These are phyloP conservation scores for Fraxinus cuspidata DNA, from an alignment of 257 asterid species.

Conservation along the genomic window DNA sequence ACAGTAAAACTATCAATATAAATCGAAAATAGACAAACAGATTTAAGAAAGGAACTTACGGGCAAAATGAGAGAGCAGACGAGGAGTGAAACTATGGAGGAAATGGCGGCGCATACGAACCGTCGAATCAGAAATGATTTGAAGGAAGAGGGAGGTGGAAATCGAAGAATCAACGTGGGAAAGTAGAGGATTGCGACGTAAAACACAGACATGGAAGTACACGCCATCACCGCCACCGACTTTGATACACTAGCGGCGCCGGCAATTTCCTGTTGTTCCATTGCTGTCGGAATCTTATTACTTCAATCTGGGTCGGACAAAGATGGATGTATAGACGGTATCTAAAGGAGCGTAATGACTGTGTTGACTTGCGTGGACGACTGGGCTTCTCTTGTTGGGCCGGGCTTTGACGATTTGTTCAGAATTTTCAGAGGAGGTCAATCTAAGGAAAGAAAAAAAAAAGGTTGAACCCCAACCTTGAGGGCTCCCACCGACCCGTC, in stretches of 20 bases:
- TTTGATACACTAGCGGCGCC: constrained; percentile 40
- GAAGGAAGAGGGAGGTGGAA: constrained; percentile 74
- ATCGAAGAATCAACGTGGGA: constrained; percentile 74
- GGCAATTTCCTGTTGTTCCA: constrained; percentile 41
- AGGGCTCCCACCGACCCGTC: no score
- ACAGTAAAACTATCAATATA: not conserved
- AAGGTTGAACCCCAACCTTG: no score
- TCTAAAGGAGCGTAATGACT: not conserved
- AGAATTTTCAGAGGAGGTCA: no score
- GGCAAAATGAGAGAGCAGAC: constrained; percentile 69
- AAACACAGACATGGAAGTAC: constrained; percentile 67
- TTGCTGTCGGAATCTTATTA: constrained; percentile 31
- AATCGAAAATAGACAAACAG: not conserved
- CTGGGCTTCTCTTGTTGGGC: no score
- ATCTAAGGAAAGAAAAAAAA: no score
- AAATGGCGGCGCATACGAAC: constrained; percentile 76
- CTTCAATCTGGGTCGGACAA: not conserved
- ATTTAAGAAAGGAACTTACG: constrained; percentile 34
- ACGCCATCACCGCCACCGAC: constrained; percentile 53
- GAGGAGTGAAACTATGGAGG: constrained; percentile 63
- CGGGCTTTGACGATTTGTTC: no score
- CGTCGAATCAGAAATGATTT: constrained; percentile 71
- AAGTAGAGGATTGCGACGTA: constrained; percentile 83
- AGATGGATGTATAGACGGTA: not conserved
- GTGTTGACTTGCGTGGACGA: no score